Evolutionary conservation across 2,329 filamentous ascomycete genomes (phyloP).

Genomic region (Sporothrix pallida): DNA sequence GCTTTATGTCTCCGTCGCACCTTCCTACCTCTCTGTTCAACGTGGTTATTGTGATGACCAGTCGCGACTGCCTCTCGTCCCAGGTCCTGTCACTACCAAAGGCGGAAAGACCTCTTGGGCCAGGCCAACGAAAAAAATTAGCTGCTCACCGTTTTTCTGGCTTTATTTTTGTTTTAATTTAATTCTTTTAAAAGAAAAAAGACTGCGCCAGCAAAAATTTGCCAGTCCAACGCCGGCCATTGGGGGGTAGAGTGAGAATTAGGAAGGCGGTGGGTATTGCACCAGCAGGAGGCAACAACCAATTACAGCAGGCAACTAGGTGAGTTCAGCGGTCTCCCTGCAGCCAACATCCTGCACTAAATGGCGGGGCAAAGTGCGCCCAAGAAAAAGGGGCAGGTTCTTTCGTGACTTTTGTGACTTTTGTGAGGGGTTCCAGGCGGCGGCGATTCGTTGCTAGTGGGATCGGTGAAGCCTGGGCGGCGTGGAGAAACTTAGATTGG

Average conservation of each 20-base stretch:
- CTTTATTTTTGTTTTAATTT: neutral
- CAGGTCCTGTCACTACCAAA: no score
- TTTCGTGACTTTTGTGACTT: neutral
- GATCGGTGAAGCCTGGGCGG: constrained; percentile 19
- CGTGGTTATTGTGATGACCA: neutral
- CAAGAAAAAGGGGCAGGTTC: constrained; percentile 3
- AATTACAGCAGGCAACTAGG: constrained; percentile 1
- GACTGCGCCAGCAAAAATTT: constrained; percentile 24
- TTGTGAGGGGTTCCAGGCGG: constrained; percentile 22
- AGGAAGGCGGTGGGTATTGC: constrained; percentile 19
- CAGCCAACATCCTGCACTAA: constrained; percentile 9
- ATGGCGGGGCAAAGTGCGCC: constrained; percentile 22
- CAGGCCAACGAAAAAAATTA: constrained; percentile 13
- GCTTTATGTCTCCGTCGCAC: neutral
- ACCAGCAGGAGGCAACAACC: neutral
- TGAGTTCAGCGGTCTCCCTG: neutral
- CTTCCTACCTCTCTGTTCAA: neutral
- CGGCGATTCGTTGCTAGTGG: constrained; percentile 18
- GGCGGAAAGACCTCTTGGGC: neutral
- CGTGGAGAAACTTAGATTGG: constrained; percentile 21
- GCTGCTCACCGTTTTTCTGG: constrained; percentile 11
- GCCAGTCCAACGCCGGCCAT: constrained; percentile 1
- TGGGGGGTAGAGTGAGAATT: neutral
- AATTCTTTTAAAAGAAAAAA: neutral
- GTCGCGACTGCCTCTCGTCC: neutral